A percentile compares a stretch with the other conserved stretches of the same genome.
These are phyloP conservation scores for Kwoniella shandongensis DNA, from an alignment of 768 basidiomycete species.

Conservation along the genomic window DNA sequence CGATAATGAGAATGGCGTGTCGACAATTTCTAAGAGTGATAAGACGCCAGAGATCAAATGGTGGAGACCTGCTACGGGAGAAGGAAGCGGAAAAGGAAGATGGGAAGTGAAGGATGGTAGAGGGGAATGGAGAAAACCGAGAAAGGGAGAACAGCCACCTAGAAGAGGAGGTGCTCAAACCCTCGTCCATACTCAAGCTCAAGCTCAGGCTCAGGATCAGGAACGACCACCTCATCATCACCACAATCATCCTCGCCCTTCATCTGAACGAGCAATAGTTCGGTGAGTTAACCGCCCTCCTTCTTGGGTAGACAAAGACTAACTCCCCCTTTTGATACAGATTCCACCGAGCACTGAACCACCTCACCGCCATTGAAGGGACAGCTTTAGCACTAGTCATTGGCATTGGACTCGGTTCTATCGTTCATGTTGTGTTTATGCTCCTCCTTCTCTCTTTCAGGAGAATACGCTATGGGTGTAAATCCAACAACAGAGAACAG, in stretches of 20 bases:
- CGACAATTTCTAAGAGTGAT: neutral
- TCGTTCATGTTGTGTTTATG: conserved; percentile 44
- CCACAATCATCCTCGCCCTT: conserved; percentile 7
- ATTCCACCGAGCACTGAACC: conserved; percentile 30
- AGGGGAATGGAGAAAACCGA: conserved; percentile 16
- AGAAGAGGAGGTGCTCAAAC: neutral
- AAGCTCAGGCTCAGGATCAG: conserved; percentile 5
- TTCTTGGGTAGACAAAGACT: neutral
- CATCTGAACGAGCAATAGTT: conserved; percentile 10
- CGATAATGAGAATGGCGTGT: neutral
- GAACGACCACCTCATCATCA: conserved; percentile 7
- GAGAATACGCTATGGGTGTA: conserved; percentile 15
- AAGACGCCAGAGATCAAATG: conserved; percentile 8
- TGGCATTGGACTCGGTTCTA: conserved; percentile 41
- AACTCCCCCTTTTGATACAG: conserved; percentile 11
- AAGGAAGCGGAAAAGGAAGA: neutral
- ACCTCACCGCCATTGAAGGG: conserved; percentile 31
- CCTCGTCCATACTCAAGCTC: too few species aligned
- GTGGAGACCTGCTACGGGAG: conserved; percentile 12
- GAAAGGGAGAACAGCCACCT: conserved; percentile 8
- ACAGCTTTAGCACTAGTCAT: conserved; percentile 40
- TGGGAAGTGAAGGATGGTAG: conserved; percentile 11
- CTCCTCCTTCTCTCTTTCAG: conserved; percentile 30
- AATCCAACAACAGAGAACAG: conserved; percentile 7
- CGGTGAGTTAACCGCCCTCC: conserved; percentile 15